Base-by-base conservation (phyloP, 164 flowering plant species). In the Litsea cubeba region DNA sequence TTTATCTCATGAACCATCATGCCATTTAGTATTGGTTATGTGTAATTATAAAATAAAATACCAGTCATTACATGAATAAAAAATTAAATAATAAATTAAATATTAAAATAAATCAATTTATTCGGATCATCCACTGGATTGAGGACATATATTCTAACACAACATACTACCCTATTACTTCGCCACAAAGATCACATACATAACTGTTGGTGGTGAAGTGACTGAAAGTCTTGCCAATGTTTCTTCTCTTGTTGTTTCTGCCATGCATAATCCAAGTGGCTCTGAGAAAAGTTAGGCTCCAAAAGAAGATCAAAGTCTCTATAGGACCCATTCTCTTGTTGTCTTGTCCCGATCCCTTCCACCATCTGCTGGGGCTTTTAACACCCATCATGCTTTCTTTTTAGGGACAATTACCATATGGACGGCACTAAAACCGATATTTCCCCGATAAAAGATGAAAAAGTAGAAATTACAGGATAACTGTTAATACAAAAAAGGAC, bases 341-440 rank as follows among this genome's bases (percentile, higher is more conserved):
- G 82, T 91, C 70, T 71, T 96, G 77, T 89, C 97, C 23, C 86
- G 94, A 14, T 96, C 98, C 1, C 92, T 87, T 78, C 98, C 98
- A 1, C 97, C 99, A 0, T 94, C 98, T 20, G 99, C 98, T 3
- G 98, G 97, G 58, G 94, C 99, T 28, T 94, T 95, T 72, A 83
- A 79, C 70, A 89, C 90, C 78, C 85, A 76, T 64, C 74, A 75
- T 73, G 97, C 95, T 1, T 87, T 62, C 76, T 87, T 91, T 73
- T 72, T 93, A 64, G 88, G 81, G 32, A 97, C 97, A 5, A 22
- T n/a, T n/a, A n/a, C n/a, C n/a, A n/a, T n/a, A n/a, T n/a, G n/a
- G n/a, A n/a, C n/a, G n/a, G n/a, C n/a, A n/a, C n/a, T n/a, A n/a
- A n/a, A n/a, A n/a, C n/a, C n/a, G n/a, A n/a, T n/a, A n/a, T n/a